Conservation (phyloP, 805 yeast genomes). For the Kluyveromyces nonfermentans region DNA sequence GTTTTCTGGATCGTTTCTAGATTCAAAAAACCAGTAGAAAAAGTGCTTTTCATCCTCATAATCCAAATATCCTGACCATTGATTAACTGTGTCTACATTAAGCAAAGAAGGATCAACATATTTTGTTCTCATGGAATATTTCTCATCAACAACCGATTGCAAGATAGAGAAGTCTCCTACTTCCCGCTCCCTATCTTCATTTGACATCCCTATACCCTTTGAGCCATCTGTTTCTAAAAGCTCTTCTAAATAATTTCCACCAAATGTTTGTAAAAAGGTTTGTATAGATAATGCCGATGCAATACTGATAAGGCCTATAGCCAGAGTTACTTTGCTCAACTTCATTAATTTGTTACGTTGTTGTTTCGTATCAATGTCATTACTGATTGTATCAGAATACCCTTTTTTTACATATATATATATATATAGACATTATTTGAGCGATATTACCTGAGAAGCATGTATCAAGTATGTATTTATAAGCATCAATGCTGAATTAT, state of each 20-base stretch:
- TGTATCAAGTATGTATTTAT: too few relatives aligned
- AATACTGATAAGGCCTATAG: neutral
- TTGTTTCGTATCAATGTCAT: too few relatives aligned
- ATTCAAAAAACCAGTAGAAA: constrained; percentile 90
- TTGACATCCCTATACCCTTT: neutral
- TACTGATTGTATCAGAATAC: too few relatives aligned
- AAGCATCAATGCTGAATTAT: too few relatives aligned
- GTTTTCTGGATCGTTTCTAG: constrained; percentile 73
- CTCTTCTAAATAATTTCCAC: neutral
- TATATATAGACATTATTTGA: too few relatives aligned
- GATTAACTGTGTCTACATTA: constrained; percentile 73
- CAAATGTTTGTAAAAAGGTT: neutral
- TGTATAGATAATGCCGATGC: neutral
- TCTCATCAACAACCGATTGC: constrained; percentile 10
- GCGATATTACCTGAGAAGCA: too few relatives aligned
- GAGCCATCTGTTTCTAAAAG: neutral
- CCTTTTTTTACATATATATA: too few relatives aligned
- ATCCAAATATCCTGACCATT: constrained; percentile 78
- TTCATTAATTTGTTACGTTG: neutral
- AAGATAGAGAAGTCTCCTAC: constrained; percentile 1
- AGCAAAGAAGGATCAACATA: constrained; percentile 30
- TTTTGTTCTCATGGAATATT: constrained; percentile 19
- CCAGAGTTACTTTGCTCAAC: neutral
- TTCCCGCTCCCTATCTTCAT: neutral
- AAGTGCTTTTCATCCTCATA: constrained; percentile 70